Evolutionary conservation across 1,284 basidiomycete genomes (phyloP).

Genomic region (Lentinula novae-zelandiae): DNA sequence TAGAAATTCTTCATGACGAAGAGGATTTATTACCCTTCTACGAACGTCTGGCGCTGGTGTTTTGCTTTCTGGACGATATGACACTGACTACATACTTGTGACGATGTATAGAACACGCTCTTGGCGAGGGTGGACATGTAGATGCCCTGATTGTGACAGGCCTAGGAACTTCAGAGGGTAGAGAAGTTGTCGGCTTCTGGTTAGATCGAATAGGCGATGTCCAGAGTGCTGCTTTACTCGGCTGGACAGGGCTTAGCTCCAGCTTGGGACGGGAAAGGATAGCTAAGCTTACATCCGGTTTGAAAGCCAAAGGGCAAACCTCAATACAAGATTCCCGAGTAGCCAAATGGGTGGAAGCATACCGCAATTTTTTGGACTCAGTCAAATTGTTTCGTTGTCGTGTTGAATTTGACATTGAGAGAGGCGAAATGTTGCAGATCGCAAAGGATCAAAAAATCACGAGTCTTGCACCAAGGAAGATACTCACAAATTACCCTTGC

Average conservation of each 20-base stretch:
- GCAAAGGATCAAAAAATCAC: conserved; percentile 30
- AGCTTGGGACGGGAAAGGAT: background rate
- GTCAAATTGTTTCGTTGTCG: conserved; percentile 79
- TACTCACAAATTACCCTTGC: too few relatives aligned
- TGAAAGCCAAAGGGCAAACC: conserved; percentile 21
- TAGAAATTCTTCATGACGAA: conserved; percentile 81
- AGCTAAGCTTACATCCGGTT: background rate
- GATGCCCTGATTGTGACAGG: conserved; percentile 81
- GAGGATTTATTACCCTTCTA: conserved; percentile 61
- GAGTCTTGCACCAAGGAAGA: conserved; percentile 60
- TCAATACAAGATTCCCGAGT: conserved; percentile 39
- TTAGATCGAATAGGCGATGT: conserved; percentile 83
- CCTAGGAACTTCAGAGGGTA: conserved; percentile 55
- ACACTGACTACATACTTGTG: conserved; percentile 60
- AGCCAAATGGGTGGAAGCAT: conserved; percentile 78
- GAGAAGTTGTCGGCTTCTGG: conserved; percentile 76
- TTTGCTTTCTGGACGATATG: conserved; percentile 82
- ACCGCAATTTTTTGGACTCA: conserved; percentile 78
- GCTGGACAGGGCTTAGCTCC: conserved; percentile 56
- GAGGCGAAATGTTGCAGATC: conserved; percentile 55
- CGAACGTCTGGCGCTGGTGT: conserved; percentile 83
- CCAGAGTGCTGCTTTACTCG: conserved; percentile 83
- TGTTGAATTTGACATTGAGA: conserved; percentile 70
- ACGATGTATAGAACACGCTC: conserved; percentile 33
- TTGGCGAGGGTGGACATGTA: conserved; percentile 52